phyloP scores from a whole-genome alignment of 2,329 filamentous ascomycete genomes.

The Pseudovirgaria hyperparasitica region DNA sequence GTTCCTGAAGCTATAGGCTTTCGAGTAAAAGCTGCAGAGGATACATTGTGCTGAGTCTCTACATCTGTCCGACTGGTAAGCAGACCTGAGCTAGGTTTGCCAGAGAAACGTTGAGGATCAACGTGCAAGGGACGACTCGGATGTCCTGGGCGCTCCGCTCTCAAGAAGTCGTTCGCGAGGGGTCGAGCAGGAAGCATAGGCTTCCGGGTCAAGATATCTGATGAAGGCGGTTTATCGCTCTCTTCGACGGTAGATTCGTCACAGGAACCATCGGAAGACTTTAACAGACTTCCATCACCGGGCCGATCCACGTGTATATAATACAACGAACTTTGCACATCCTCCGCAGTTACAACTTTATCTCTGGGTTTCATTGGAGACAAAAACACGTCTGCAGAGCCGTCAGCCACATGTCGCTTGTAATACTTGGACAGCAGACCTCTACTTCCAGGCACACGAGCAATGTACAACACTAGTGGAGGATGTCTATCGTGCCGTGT shows the following conservation, averaged over 20 bases:
- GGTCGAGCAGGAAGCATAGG: constrained; percentile 7
- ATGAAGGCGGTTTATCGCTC: constrained; percentile 1
- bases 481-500: constrained; percentile 56
- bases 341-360: constrained; percentile 78
- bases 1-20: too few species aligned
- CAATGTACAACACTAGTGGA: constrained; percentile 77
- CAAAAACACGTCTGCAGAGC: constrained; percentile 65
- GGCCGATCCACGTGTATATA: constrained; percentile 70
- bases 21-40: too few species aligned
- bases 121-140: too few species aligned
- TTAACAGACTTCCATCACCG: constrained; percentile 32
- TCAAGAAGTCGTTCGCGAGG: too few species aligned
- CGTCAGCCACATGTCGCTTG: constrained; percentile 8
- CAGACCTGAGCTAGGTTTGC: too few species aligned
- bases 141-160: too few species aligned
- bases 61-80: too few species aligned
- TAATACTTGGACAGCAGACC: constrained; percentile 38
- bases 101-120: too few species aligned
- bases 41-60: too few species aligned
- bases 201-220: constrained; percentile 4
- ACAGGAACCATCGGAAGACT: constrained; percentile 5
- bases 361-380: constrained; percentile 79
- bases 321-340: constrained; percentile 79
- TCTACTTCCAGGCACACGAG: constrained; percentile 80
- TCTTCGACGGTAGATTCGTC: constrained; percentile 1